Percentiles rank a stretch among this genome's conserved stretches.
phyloP scores from a whole-genome alignment of 1,284 basidiomycete genomes.

The Xanthoconium separans region DNA sequence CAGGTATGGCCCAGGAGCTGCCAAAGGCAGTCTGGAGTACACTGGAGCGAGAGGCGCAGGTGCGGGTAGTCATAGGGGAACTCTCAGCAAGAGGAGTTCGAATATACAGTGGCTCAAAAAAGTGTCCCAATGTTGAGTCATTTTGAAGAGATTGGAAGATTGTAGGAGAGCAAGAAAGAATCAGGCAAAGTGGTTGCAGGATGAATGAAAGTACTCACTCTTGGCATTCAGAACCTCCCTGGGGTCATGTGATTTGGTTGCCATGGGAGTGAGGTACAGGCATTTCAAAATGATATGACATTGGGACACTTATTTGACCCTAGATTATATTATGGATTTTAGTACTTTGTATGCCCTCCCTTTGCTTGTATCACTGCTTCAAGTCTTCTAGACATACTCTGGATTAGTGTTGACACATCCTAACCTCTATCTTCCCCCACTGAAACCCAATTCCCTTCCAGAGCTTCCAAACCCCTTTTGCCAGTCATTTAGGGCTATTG shows the following conservation, averaged over 20 bases:
- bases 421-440: background rate
- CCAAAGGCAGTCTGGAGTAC: no score
- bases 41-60: no score
- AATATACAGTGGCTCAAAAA: no score
- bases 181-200: background rate
- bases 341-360: background rate
- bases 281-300: background rate
- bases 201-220: background rate
- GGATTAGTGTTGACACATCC: background rate
- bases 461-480: background rate
- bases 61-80: no score
- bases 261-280: background rate
- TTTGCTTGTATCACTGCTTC: background rate
- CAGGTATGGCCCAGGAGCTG: no score
- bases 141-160: no score
- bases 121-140: no score
- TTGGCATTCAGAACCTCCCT: background rate
- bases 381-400: background rate
- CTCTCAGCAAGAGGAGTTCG: no score
- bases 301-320: background rate
- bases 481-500: background rate
- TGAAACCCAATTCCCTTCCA: background rate
- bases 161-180: background rate
- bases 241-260: background rate
- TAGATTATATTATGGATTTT: background rate